Evolutionary conservation across 2,329 filamentous ascomycete genomes (phyloP).

Genomic region (Diplodia corticola): DNA sequence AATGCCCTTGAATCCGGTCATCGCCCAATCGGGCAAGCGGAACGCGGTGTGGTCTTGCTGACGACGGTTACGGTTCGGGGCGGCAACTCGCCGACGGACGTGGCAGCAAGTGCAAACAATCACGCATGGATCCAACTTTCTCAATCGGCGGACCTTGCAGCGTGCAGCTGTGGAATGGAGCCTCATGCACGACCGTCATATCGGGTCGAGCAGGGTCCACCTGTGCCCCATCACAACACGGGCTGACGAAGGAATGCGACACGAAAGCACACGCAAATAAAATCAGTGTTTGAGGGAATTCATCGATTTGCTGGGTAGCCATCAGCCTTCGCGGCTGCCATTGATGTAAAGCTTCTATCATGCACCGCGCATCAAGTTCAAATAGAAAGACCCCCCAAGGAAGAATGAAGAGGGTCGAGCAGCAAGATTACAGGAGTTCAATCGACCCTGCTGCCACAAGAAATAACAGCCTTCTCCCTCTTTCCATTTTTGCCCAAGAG

Average conservation of each 20-base stretch:
- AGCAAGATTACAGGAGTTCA: background rate
- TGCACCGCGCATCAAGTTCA: background rate
- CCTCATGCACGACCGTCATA: background rate
- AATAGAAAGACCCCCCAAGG: background rate
- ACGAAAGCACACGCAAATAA: too few relatives aligned
- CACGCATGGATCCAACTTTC: background rate
- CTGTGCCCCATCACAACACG: background rate
- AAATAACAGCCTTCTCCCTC: background rate
- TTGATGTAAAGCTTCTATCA: background rate
- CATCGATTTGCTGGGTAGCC: background rate
- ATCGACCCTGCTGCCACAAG: background rate
- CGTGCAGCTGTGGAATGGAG: slow-evolving; percentile 1
- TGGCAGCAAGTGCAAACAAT: background rate
- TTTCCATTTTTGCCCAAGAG: background rate
- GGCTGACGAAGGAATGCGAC: too few relatives aligned
- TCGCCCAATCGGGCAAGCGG: background rate
- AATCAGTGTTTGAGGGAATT: background rate
- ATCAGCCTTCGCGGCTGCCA: background rate
- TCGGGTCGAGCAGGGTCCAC: background rate
- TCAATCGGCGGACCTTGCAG: background rate
- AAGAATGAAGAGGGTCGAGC: background rate
- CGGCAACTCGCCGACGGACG: background rate
- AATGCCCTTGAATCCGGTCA: background rate
- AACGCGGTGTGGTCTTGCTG: background rate
- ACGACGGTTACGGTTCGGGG: background rate